Conservation (phyloP, 2,329 filamentous ascomycete species). For the Dothistroma pini region DNA sequence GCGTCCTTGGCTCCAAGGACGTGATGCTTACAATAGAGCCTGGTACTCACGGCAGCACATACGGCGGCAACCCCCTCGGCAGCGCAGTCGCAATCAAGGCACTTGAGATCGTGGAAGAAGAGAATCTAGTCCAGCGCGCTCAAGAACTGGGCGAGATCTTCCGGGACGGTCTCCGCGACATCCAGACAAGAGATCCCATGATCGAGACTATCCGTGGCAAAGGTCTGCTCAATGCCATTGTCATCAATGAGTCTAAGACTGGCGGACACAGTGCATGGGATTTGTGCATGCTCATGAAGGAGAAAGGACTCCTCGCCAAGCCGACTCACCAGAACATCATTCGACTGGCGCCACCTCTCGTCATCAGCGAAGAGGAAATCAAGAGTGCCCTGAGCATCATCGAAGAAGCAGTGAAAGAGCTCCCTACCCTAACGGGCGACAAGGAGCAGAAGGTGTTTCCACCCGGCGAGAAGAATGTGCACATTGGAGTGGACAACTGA, state of each 20-base stretch:
- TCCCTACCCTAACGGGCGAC: slow-evolving; percentile 64
- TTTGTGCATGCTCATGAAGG: slow-evolving; percentile 90
- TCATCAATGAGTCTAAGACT: slow-evolving; percentile 87
- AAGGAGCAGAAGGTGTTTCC: slow-evolving; percentile 56
- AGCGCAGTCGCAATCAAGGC: slow-evolving; percentile 95
- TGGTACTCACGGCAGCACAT: slow-evolving; percentile 96
- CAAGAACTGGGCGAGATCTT: slow-evolving; percentile 78
- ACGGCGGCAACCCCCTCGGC: slow-evolving; percentile 92
- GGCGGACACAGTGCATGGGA: slow-evolving; percentile 91
- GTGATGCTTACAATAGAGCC: slow-evolving; percentile 96
- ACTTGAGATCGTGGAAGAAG: slow-evolving; percentile 88
- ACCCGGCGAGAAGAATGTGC: slow-evolving; percentile 57
- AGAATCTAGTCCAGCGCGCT: slow-evolving; percentile 78
- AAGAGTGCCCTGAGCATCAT: slow-evolving; percentile 75
- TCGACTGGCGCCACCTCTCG: slow-evolving; percentile 89
- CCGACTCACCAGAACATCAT: slow-evolving; percentile 99
- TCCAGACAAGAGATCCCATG: slow-evolving; percentile 65
- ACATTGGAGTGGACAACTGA: slow-evolving; percentile 57
- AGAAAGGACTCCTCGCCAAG: slow-evolving; percentile 94
- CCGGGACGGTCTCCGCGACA: slow-evolving; percentile 69
- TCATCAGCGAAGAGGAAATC: slow-evolving; percentile 88
- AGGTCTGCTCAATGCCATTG: slow-evolving; percentile 89
- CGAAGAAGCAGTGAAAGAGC: slow-evolving; percentile 72
- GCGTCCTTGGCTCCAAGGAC: slow-evolving; percentile 80
- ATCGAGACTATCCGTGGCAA: slow-evolving; percentile 84